phyloP scores from a whole-genome alignment of 495 filamentous ascomycete species.

The Xylaria venustula region DNA sequence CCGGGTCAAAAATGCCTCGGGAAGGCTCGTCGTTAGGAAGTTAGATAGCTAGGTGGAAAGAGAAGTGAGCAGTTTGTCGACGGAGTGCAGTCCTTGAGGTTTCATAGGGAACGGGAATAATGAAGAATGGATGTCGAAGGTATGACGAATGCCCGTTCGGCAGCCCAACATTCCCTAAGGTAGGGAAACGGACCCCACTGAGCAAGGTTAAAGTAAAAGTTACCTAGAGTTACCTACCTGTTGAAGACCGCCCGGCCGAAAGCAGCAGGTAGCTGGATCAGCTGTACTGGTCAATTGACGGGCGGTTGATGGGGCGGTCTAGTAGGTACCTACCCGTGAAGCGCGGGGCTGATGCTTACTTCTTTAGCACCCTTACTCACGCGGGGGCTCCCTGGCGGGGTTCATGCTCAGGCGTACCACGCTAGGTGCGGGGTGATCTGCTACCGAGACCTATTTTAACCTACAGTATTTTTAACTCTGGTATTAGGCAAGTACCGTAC shows the following conservation, averaged over 20 bases:
- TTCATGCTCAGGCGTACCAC: no score
- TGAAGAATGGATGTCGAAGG: not conserved
- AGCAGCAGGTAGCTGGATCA: slow-evolving; percentile 11
- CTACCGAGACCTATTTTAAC: no score
- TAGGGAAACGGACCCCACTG: not conserved
- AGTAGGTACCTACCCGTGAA: no score
- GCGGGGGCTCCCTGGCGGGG: not conserved
- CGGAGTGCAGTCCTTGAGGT: not conserved
- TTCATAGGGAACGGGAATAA: slow-evolving; percentile 1
- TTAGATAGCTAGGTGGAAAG: not conserved
- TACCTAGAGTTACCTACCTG: no score
- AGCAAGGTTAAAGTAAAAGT: no score
- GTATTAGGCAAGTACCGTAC: no score
- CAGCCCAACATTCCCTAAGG: not conserved
- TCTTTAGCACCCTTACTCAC: no score
- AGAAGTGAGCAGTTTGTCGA: not conserved
- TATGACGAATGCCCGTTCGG: not conserved
- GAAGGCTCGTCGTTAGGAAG: no score
- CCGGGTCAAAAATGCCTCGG: not conserved
- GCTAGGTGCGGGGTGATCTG: not conserved
- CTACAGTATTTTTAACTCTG: no score
- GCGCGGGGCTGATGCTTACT: slow-evolving; percentile 5
- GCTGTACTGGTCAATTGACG: slow-evolving; percentile 8
- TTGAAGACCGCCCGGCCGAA: no score
- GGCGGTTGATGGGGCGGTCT: not conserved